These are phyloP conservation scores for Bipolaris zeicola DNA, from an alignment of 2,329 filamentous ascomycete species.

Conservation along the genomic window DNA sequence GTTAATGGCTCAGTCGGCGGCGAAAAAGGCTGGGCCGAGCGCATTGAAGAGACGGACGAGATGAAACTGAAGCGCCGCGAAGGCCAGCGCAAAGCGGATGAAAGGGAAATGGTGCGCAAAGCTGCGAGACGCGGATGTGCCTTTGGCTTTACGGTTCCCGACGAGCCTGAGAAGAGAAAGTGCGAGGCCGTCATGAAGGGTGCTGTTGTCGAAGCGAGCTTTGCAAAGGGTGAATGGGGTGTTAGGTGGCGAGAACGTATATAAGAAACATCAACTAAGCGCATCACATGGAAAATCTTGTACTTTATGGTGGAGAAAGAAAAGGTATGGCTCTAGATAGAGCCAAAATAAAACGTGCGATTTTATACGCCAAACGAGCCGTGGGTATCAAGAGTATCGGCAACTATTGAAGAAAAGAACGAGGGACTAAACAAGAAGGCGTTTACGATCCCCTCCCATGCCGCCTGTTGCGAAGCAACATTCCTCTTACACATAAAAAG, in stretches of 20 bases:
- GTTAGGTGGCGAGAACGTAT: conserved; percentile 60
- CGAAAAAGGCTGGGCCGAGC: conserved; percentile 61
- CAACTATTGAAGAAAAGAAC: not conserved
- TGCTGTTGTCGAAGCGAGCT: conserved; percentile 64
- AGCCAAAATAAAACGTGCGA: conserved; percentile 3
- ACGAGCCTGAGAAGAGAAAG: conserved; percentile 46
- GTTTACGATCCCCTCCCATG: not conserved
- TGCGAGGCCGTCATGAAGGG: conserved; percentile 66
- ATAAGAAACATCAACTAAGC: not conserved
- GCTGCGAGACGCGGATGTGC: conserved; percentile 66
- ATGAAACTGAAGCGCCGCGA: conserved; percentile 57
- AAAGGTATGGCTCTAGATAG: not conserved
- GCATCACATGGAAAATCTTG: not conserved
- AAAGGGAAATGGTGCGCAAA: conserved; percentile 65
- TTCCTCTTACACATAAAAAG: not conserved
- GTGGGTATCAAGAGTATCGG: conserved; percentile 27
- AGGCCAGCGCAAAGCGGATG: conserved; percentile 56
- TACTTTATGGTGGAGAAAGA: not conserved
- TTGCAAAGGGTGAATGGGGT: conserved; percentile 66
- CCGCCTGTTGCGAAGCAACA: not conserved
- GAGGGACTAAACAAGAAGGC: not conserved
- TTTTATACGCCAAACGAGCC: conserved; percentile 7
- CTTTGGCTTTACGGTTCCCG: conserved; percentile 56
- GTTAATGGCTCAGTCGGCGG: conserved; percentile 64
- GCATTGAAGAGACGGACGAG: conserved; percentile 58